Evolutionary conservation across 768 basidiomycete species (phyloP).

Genomic region (Coprinopsis sp.): DNA sequence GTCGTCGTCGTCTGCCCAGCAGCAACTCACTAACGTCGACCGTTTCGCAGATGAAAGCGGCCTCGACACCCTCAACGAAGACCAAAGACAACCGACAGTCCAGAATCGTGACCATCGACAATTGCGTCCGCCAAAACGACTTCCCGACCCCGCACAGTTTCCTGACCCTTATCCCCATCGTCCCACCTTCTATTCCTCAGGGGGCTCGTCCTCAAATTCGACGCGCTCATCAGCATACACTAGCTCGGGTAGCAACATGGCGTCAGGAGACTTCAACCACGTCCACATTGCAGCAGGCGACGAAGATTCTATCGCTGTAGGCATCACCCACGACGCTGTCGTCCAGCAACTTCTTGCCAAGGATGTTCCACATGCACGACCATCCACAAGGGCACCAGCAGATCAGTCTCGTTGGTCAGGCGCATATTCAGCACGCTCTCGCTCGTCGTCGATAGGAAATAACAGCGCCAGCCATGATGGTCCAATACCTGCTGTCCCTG

Average conservation of each 20-base stretch:
- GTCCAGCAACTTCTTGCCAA: slow-evolving; percentile 56
- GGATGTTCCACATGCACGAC: slow-evolving; percentile 45
- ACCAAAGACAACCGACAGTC: background rate
- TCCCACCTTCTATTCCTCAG: slow-evolving; percentile 60
- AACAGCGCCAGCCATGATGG: slow-evolving; percentile 36
- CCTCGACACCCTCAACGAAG: slow-evolving; percentile 24
- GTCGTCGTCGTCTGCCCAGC: slow-evolving; percentile 1
- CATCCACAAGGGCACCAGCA: slow-evolving; percentile 45
- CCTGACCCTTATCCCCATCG: slow-evolving; percentile 71
- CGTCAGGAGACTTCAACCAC: slow-evolving; percentile 58
- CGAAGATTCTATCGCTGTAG: slow-evolving; percentile 51
- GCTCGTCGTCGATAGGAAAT: slow-evolving; percentile 63
- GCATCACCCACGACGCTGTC: slow-evolving; percentile 63
- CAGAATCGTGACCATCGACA: slow-evolving; percentile 9
- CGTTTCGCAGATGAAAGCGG: slow-evolving; percentile 15
- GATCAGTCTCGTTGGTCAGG: slow-evolving; percentile 76
- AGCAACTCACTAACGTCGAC: slow-evolving; percentile 5
- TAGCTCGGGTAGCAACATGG: slow-evolving; percentile 58
- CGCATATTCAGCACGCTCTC: slow-evolving; percentile 62
- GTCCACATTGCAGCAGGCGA: slow-evolving; percentile 64
- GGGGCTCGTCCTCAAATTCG: slow-evolving; percentile 70
- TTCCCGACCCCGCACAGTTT: slow-evolving; percentile 64
- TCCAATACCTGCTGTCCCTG: slow-evolving; percentile 26
- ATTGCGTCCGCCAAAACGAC: slow-evolving; percentile 18
- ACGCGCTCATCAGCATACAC: slow-evolving; percentile 75